These are phyloP conservation scores for Zizania latifolia DNA, from an alignment of 176 grass and related monocot genomes.

Conservation along the genomic window DNA sequence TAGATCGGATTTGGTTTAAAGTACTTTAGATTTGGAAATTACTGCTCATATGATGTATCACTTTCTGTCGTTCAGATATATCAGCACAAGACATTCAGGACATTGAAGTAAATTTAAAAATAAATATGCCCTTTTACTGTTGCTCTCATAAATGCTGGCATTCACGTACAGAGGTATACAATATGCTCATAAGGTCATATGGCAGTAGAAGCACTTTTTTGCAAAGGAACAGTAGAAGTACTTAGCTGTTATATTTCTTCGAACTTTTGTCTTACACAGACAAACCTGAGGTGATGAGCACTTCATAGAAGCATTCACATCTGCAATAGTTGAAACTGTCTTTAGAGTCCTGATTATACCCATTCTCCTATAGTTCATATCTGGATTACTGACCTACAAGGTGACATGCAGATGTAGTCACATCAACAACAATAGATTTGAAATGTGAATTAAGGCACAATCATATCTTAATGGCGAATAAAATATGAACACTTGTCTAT, in stretches of 20 bases:
- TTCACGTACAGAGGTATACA: background rate
- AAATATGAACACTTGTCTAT: background rate
- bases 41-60: background rate
- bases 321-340: constrained; percentile 64
- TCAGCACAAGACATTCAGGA: background rate
- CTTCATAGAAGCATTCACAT: constrained; percentile 39
- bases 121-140: background rate
- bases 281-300: constrained; percentile 66
- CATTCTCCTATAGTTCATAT: constrained; percentile 84
- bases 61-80: background rate
- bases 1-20: too few species aligned
- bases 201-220: background rate
- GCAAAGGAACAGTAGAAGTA: background rate
- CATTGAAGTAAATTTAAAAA: constrained; percentile 13
- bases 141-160: background rate
- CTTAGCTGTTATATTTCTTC: background rate
- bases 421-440: background rate
- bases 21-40: too few species aligned
- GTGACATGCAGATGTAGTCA: constrained; percentile 1
- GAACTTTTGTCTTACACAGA: constrained; percentile 2
- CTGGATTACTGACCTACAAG: constrained; percentile 80
- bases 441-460: constrained; percentile 5
- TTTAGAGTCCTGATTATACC: constrained; percentile 91
- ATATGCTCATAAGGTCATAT: constrained; percentile 16
- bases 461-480: constrained; percentile 12